Evolutionary conservation across 2,329 filamentous ascomycete genomes (phyloP), one percentile per base, ranked within the genome.

Genomic region (Pseudopithomyces chartarum): DNA sequence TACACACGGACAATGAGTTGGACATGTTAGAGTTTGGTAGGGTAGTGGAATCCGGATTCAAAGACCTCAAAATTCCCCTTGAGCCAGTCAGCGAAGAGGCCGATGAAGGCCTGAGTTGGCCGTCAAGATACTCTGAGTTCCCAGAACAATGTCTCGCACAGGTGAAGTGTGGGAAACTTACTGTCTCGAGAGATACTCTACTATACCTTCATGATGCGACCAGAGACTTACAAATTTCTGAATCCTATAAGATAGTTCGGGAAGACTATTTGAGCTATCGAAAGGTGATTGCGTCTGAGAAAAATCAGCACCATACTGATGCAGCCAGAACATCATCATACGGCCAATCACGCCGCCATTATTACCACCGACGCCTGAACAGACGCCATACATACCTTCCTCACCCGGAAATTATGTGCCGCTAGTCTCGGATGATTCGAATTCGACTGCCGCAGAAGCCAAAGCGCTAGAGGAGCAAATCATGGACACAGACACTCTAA

Each of bases 341-440:
- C 66, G 69, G 32, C 71, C 71, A 15, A 11, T 81, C n/a, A 79
- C 80, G 2, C 81, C 81, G n/a, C 80, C 80, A 3, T 61, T 84
- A 8, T 70, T 83, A 17, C 79, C 81, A 17, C 54, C 77, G 2
- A 78, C 79, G 26, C 80, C 79, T 23, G 64, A 73, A 6, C 51
- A 68, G 26, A 71, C 64, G 42, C 78, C 76, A 4, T 75, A 76
- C 36, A 56, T 76, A 39, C 76, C 78, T 3, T 78, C 76, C 5
- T 78, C 78, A 5, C 73, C 76, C 4, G 69, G 60, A 7, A 72
- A 72, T 49, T 62, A 65, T 36, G 56, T 81, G 10, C 66, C 75
- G n/a, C 55, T 78, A 13, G 57, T 75, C 1, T 74, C 77, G 7
- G 73, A 78, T 5, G 66, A 65, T 12, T 72, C 67, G 11, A 68